Percentiles rank a stretch among this genome's conserved stretches.
Evolutionary conservation across 495 filamentous ascomycete genomes (phyloP).

Genomic region (Penicillium cosmopolitanum): DNA sequence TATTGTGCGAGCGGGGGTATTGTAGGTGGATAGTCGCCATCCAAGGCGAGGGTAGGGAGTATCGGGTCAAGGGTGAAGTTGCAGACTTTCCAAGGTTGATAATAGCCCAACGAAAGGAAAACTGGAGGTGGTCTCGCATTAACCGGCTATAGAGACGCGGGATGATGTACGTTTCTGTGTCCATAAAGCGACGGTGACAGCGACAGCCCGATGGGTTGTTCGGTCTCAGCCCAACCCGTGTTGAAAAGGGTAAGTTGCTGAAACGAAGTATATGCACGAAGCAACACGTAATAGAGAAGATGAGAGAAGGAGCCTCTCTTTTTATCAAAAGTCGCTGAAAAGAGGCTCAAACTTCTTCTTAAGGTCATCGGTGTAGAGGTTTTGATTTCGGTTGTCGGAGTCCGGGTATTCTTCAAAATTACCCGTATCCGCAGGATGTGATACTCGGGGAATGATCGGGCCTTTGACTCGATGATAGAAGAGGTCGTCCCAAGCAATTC

Average conservation of each 20-base stretch:
- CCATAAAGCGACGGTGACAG: background rate
- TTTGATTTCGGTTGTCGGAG: conserved; percentile 54
- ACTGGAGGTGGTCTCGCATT: background rate
- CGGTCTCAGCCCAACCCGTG: background rate
- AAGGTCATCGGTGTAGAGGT: conserved; percentile 74
- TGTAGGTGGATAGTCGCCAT: background rate
- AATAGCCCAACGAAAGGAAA: too few relatives aligned
- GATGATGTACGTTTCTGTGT: background rate
- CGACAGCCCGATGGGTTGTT: background rate
- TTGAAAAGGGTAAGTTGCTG: conserved; percentile 12
- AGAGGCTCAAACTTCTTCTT: conserved; percentile 72
- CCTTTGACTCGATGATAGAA: conserved; percentile 70
- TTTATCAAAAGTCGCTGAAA: conserved; percentile 74
- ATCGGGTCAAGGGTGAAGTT: too few relatives aligned
- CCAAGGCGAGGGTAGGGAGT: background rate
- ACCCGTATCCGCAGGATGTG: conserved; percentile 78
- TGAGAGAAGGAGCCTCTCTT: conserved; percentile 9
- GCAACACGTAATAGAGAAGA: background rate
- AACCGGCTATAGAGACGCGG: background rate
- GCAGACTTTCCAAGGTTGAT: too few relatives aligned
- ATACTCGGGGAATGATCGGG: conserved; percentile 83
- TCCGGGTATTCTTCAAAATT: conserved; percentile 90
- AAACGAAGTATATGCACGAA: conserved; percentile 16
- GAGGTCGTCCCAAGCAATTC: conserved; percentile 84
- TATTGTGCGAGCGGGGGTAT: background rate